A percentile compares a stretch with the other conserved stretches of the same genome.
phyloP scores from a whole-genome alignment of 768 basidiomycete species.

The Jaapia argillacea region DNA sequence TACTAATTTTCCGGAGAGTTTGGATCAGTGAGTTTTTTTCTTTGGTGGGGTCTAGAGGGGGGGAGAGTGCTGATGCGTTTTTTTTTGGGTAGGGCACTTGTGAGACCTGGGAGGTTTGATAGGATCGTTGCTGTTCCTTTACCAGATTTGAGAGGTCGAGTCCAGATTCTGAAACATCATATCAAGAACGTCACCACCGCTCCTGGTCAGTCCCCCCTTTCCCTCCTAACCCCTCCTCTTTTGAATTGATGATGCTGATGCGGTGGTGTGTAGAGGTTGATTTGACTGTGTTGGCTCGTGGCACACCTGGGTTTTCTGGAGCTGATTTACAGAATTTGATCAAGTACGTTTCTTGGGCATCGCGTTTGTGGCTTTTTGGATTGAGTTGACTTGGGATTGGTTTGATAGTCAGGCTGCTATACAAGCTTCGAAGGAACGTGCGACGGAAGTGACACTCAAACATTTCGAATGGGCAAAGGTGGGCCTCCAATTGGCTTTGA shows the following conservation, averaged over 20 bases:
- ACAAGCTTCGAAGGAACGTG: conserved; percentile 82
- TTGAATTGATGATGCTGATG: not conserved
- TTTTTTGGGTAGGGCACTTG: conserved; percentile 92
- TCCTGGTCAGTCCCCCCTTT: conserved; percentile 29
- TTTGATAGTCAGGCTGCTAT: conserved; percentile 73
- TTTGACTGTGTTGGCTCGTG: conserved; percentile 80
- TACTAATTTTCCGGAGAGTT: conserved; percentile 94
- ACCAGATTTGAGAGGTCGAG: conserved; percentile 89
- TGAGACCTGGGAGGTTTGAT: conserved; percentile 95
- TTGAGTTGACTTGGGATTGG: no score
- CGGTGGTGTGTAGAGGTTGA: conserved; percentile 52
- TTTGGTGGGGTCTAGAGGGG: conserved; percentile 2
- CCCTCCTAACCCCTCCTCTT: conserved; percentile 3
- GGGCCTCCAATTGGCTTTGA: conserved; percentile 6
- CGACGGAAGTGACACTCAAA: conserved; percentile 54
- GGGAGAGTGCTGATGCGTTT: no score
- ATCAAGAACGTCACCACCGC: conserved; percentile 69
- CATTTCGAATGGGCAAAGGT: conserved; percentile 99
- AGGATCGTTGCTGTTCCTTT: conserved; percentile 86
- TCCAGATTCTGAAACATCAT: conserved; percentile 90
- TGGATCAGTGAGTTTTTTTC: conserved; percentile 66
- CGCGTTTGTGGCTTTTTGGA: not conserved
- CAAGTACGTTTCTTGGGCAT: conserved; percentile 68
- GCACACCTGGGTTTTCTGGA: conserved; percentile 93
- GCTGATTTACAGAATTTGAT: conserved; percentile 97